Conservation (phyloP, 2,329 filamentous ascomycete genomes). For the Aspergillus niger region DNA sequence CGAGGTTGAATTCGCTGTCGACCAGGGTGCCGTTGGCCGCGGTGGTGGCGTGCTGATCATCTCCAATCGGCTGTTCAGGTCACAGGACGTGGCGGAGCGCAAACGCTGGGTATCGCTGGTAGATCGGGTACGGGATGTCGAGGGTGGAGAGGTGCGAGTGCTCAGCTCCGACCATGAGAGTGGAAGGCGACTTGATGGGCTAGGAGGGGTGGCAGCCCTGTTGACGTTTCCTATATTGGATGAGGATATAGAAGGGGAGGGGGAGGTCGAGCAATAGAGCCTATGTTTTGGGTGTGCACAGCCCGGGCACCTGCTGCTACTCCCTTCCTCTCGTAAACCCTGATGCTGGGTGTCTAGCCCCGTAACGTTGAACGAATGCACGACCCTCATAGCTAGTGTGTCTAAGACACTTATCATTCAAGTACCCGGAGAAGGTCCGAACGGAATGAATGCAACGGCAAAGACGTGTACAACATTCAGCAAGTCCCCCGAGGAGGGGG, state of each 20-base stretch:
- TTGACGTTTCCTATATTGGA: conserved; percentile 85
- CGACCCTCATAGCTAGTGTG: not conserved
- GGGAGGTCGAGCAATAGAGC: conserved; percentile 31
- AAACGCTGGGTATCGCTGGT: conserved; percentile 83
- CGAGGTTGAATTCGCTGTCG: conserved; percentile 80
- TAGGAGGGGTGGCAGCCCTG: conserved; percentile 87
- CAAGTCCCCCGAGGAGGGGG: not conserved
- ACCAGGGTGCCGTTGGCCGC: conserved; percentile 82
- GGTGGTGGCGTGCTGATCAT: conserved; percentile 84
- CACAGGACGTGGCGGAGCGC: conserved; percentile 72
- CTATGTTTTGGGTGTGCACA: not conserved
- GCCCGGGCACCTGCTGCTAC: not conserved
- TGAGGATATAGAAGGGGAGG: conserved; percentile 69
- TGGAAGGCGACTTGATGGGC: conserved; percentile 76
- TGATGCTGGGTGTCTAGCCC: not conserved
- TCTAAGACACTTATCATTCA: not conserved
- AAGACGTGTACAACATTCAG: not conserved
- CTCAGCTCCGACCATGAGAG: conserved; percentile 94
- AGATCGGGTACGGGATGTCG: conserved; percentile 76
- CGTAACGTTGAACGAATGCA: not conserved
- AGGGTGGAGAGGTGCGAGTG: conserved; percentile 85
- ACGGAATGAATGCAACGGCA: not conserved
- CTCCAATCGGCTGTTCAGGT: conserved; percentile 84
- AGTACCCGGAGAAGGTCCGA: not conserved
- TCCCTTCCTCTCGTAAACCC: not conserved